Percentiles rank a stretch among this genome's conserved stretches.
Evolutionary conservation across 306 rosid genomes (phyloP).

Genomic region (Vicia villosa): DNA sequence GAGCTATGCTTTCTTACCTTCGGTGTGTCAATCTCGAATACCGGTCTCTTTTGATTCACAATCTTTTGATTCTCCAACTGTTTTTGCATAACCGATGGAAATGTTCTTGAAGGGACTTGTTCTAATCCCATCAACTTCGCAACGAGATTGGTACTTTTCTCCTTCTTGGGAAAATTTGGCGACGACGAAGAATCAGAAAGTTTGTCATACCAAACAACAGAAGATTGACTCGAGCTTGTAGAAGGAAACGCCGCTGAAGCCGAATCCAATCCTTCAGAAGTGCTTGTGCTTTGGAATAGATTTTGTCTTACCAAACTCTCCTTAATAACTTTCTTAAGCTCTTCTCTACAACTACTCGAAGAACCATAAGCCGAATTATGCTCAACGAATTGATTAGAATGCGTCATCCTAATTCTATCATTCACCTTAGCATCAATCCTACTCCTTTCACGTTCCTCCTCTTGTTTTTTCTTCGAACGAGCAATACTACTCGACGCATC

Average conservation of each 20-base stretch:
- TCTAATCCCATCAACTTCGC: slow-evolving; percentile 94
- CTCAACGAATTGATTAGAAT: slow-evolving; percentile 38
- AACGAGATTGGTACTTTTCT: slow-evolving; percentile 61
- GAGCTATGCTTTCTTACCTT: slow-evolving; percentile 45
- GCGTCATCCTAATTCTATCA: slow-evolving; percentile 29
- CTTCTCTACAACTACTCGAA: slow-evolving; percentile 49
- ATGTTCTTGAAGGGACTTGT: slow-evolving; percentile 52
- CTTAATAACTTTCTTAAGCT: slow-evolving; percentile 52
- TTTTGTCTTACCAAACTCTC: slow-evolving; percentile 49
- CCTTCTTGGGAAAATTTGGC: slow-evolving; percentile 48
- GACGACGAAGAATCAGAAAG: slow-evolving; percentile 51
- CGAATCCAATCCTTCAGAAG: slow-evolving; percentile 45
- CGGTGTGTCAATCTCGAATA: slow-evolving; percentile 56
- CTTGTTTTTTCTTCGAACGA: slow-evolving; percentile 43
- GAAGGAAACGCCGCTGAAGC: slow-evolving; percentile 50
- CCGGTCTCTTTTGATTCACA: slow-evolving; percentile 52
- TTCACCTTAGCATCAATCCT: slow-evolving; percentile 37
- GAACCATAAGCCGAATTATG: slow-evolving; percentile 50
- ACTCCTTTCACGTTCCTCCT: slow-evolving; percentile 42
- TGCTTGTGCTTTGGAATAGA: slow-evolving; percentile 34
- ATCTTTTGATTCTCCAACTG: slow-evolving; percentile 53
- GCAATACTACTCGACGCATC: slow-evolving; percentile 62
- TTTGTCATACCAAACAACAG: slow-evolving; percentile 41
- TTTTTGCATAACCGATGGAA: slow-evolving; percentile 44
- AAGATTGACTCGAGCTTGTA: slow-evolving; percentile 75